Conservation (phyloP, 257 asterid genomes). For the Ophiorrhiza pumila region DNA sequence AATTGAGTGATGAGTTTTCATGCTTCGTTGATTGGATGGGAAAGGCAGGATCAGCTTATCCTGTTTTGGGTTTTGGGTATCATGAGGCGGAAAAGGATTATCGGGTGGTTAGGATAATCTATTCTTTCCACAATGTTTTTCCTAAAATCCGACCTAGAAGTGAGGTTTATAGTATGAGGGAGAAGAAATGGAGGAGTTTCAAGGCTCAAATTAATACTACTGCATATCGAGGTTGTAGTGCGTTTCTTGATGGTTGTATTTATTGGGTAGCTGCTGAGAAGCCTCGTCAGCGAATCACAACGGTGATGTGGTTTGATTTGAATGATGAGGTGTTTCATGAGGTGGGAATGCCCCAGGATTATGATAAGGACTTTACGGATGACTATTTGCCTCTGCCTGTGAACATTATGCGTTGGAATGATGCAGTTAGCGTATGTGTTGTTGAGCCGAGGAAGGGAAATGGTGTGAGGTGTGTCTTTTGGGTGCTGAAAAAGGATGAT, state of each 20-base stretch:
- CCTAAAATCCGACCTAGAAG: not conserved
- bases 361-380: not conserved
- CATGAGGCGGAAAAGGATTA: not conserved
- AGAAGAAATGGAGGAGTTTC: not conserved
- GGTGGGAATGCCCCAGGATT: not conserved
- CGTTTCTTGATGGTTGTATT: not conserved
- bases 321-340: not conserved
- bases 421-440: not conserved
- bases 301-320: conserved; percentile 1
- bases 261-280: not conserved
- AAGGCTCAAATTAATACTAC: not conserved
- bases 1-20: not conserved
- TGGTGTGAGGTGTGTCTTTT: not conserved
- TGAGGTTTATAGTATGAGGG: not conserved
- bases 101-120: not conserved
- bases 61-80: not conserved
- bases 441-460: not conserved
- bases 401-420: not conserved
- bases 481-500: not conserved
- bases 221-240: not conserved
- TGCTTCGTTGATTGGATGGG: not conserved
- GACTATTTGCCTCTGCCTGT: not conserved
- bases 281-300: not conserved
- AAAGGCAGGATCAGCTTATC: not conserved
- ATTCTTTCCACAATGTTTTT: not conserved